Evolutionary conservation across 176 grass and related monocot species (phyloP), one percentile per base, ranked within the genome.

Genomic region (Aegilops sharonensis): DNA sequence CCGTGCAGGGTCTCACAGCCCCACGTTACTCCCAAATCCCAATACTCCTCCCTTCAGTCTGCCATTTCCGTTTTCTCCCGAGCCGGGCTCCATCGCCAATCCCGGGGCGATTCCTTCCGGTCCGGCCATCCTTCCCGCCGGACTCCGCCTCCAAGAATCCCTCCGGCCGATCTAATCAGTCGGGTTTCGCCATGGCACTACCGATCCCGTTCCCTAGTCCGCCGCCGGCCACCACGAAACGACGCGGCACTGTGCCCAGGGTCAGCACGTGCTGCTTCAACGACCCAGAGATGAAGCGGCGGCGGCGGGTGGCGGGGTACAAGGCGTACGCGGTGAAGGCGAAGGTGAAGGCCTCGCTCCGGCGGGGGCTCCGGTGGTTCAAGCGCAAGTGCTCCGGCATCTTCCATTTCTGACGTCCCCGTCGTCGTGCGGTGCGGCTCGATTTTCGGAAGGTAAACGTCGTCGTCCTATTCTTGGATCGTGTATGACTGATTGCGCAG

Each of bases 241-340:
- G 86, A 6, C 75, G 86, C 11, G 21, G 64, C 8, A 8, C 11
- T 5, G 23, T 84, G 66, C 84, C 31, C 0, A 54, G 15, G 14
- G 61, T 65, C 72, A 40, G 64, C 60, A 17, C 52, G 27, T 79
- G 92, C 6, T 94, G 93, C 90, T 98, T 98, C 56, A 59, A 90
- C 8, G 90, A 98, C 78, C 93, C 93, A 9, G 93, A 98, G 93
- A 88, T 92, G 88, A 95, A 91, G 82, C 93, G 91, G 64, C 84
- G 90, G 84, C 87, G 88, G 42, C 68, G 96, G 42, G 90, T 98
- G 0, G 90, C 84, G 8, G 80, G 81, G 17, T 98, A 98, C 90
- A 98, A 98, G 82, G 88, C 84, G 68, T 98, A 95, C 71, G 87
- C 59, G 9, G 82, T 92, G 56, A 87, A 92, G 86, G 93, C 90